Evolutionary conservation across 2,329 filamentous ascomycete species (phyloP), one percentile per base, ranked within the genome.

Genomic region (Coniochaeta ligniaria): DNA sequence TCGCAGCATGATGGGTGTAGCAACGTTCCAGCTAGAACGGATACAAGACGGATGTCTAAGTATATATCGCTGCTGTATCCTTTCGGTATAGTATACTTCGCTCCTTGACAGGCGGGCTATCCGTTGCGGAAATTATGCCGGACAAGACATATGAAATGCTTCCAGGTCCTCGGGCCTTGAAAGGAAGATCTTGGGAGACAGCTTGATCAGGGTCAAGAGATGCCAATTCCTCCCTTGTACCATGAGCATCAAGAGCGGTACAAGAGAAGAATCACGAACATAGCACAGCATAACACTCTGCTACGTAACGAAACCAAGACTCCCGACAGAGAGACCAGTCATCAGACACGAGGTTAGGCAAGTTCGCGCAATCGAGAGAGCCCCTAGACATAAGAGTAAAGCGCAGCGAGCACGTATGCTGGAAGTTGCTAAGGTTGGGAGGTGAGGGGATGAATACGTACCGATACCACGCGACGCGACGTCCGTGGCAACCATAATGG

Each of bases 401-500:
- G 90, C 86, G 92, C 86, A 84, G 82, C 81, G 83, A 77, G 72
- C 74, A 75, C 75, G 73, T 78, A 76, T 81, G 80, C 84, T 83
- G 81, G 80, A 81, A 79, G 78, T 81, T 81, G 82, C 78, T 31
- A 11, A 16, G 64, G 66, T 70, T 71, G 72, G 66, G 71, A 71
- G 71, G 69, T 72, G 72, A 77, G 76, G 77, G 76, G 79, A 80
- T 79, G 83, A 81, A 86, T 90, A 94, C 92, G 96, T 96, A 97
- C 95, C 95, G 81, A 99, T 97, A 92, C 95, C 95, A 93, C 95
- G 95, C 75, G 95, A 98, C 80, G 95, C 95, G 80, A 99, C 95
- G 74, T 98, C 95, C 68, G 95, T 99, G 80, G 95, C 95, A 81
- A 99, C 95, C 93, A 99, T 96, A 87, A 99, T 96, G 75, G 95